These are phyloP conservation scores for Calamus simplicifolius DNA, from an alignment of 176 grass and related monocot genomes.

Conservation along the genomic window DNA sequence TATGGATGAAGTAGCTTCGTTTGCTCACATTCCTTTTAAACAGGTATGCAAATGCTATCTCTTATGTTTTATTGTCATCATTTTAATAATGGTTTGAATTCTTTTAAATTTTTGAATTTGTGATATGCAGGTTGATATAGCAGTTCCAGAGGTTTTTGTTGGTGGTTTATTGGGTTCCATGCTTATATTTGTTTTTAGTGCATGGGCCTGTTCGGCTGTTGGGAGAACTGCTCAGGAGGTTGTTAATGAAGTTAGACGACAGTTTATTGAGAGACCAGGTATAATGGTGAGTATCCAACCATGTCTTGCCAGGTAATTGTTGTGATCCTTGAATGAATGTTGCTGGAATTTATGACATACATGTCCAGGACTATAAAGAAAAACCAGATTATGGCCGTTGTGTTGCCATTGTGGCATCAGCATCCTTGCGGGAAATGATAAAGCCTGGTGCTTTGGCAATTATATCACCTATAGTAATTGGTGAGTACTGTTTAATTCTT, in stretches of 20 bases:
- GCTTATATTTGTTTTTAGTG: conserved; percentile 99
- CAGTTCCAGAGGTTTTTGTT: conserved; percentile 89
- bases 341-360: conserved; percentile 14
- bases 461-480: conserved; percentile 80
- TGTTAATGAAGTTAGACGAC: conserved; percentile 97
- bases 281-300: conserved; percentile 74
- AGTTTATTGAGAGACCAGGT: conserved; percentile 98
- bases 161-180: conserved; percentile 93
- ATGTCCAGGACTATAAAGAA: conserved; percentile 77
- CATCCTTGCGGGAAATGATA: conserved; percentile 96
- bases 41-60: conserved; percentile 46
- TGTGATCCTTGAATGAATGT: too few relatives aligned
- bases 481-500: conserved; percentile 30
- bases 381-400: conserved; percentile 95
- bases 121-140: conserved; percentile 88
- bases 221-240: conserved; percentile 98
- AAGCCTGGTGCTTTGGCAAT: conserved; percentile 88
- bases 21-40: conserved; percentile 76
- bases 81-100: neutral
- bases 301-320: neutral
- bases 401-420: conserved; percentile 99
- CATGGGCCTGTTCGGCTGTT: conserved; percentile 97
- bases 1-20: conserved; percentile 97
- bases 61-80: conserved; percentile 9
- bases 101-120: conserved; percentile 2